Percentiles rank a stretch among this genome's conserved stretches.
Conservation (phyloP, 1,284 basidiomycete genomes). For the Ceratobasidium papillatum region DNA sequence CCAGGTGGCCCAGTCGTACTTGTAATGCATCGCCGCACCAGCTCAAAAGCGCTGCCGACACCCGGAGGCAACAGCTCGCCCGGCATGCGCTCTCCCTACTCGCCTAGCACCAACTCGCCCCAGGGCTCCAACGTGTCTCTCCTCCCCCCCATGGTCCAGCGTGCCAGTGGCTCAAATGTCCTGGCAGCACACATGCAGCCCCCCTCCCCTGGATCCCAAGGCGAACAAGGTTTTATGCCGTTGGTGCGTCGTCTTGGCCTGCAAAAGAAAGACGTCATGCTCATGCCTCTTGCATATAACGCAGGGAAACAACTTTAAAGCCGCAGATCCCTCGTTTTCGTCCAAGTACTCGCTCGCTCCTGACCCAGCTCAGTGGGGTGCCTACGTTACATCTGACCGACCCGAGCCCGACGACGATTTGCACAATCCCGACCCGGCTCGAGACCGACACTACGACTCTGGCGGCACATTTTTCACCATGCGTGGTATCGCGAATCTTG, state of each 20-base stretch:
- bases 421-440: slow-evolving; percentile 45
- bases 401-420: slow-evolving; percentile 46
- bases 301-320: not conserved
- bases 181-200: slow-evolving; percentile 33
- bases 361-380: slow-evolving; percentile 47
- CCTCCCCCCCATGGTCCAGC: slow-evolving; percentile 12
- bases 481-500: slow-evolving; percentile 46
- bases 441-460: slow-evolving; percentile 44
- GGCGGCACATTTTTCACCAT: slow-evolving; percentile 43
- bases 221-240: slow-evolving; percentile 19
- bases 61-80: not conserved
- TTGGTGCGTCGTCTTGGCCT: slow-evolving; percentile 21
- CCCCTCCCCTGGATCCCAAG: slow-evolving; percentile 13
- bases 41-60: slow-evolving; percentile 7
- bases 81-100: slow-evolving; percentile 25
- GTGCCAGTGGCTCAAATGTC: slow-evolving; percentile 7
- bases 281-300: not conserved
- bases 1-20: slow-evolving; percentile 24
- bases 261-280: not conserved
- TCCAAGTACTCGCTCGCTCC: slow-evolving; percentile 45
- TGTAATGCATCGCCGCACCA: slow-evolving; percentile 17
- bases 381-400: slow-evolving; percentile 38
- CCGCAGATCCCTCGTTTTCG: slow-evolving; percentile 13
- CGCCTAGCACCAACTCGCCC: slow-evolving; percentile 12
- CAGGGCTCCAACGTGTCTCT: slow-evolving; percentile 24